Base-by-base conservation (phyloP, 495 filamentous ascomycete genomes). In the Cenococcum geophilum region DNA sequence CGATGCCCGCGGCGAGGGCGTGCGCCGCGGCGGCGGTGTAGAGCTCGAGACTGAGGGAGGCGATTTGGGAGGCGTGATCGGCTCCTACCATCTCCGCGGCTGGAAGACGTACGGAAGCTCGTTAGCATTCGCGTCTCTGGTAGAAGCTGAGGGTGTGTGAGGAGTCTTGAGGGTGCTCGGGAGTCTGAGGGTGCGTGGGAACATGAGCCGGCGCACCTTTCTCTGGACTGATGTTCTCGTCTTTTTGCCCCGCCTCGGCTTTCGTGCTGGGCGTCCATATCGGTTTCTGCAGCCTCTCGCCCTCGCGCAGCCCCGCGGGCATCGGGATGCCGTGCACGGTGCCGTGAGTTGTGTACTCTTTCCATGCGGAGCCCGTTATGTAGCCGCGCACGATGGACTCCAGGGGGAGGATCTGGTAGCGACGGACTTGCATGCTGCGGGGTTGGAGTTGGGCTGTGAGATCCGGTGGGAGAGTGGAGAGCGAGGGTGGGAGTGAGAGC, bases 361-460 rank as follows among this genome's bases (percentile, higher is more conserved):
- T 79, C 93, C 93, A 98, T 4, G 91, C 91, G 58, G 86, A 89
- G 12, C 93, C 93, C 5, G 92, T 96, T 73, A 98, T 86, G 74
- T 97, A 97, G 58, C 93, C 92, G 32, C 92, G 86, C 1, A 96
- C 91, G 59, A 91, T 89, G 18, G 87, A 89, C 75, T 97, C 93
- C 61, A 97, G 81, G n/a, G 89, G 89, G 59, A 96, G 86, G 54
- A 95, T 81, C 56, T 85, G 81, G 27, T 89, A 79, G 62, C 83
- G 84, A 63, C 86, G 86, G 55, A 96, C 91, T 62, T 86, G 82
- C 91, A 96, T 96, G 66, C 81, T 84, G 45, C 91, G 85, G 66
- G 79, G 80, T 55, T 83, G 82, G 18, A 93, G 77, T 50, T 79
- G 72, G 11, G 75, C 68, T 8, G 74, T 71, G 55, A 86, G 79